A percentile compares a stretch with the other conserved stretches of the same genome.
These are phyloP conservation scores for Morella rubra DNA, from an alignment of 306 rosid genomes.

Conservation along the genomic window DNA sequence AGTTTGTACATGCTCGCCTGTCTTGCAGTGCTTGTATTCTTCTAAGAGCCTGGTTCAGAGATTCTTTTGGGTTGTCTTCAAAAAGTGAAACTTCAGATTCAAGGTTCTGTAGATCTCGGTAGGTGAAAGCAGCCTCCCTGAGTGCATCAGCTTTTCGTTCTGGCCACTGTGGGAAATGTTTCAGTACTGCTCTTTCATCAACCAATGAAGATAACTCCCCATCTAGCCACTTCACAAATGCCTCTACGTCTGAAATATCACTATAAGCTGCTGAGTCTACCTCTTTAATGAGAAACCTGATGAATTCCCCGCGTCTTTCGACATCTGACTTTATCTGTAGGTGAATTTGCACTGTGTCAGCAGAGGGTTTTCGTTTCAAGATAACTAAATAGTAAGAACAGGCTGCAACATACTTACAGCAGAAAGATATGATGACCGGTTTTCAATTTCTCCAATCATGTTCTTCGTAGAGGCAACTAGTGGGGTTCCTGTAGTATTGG, in stretches of 20 bases:
- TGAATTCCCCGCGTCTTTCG: slow-evolving; percentile 70
- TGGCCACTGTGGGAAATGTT: slow-evolving; percentile 89
- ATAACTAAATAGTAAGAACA: slow-evolving; percentile 5
- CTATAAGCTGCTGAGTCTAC: slow-evolving; percentile 54
- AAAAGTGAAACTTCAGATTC: slow-evolving; percentile 55
- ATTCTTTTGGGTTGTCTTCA: slow-evolving; percentile 67
- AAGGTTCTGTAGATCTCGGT: slow-evolving; percentile 68
- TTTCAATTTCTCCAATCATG: slow-evolving; percentile 97
- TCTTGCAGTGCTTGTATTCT: slow-evolving; percentile 86
- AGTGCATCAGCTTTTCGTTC: slow-evolving; percentile 82
- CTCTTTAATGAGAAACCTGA: slow-evolving; percentile 55
- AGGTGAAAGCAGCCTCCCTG: slow-evolving; percentile 82
- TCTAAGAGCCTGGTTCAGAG: slow-evolving; percentile 47
- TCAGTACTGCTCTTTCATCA: slow-evolving; percentile 81
- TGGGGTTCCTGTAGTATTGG: slow-evolving; percentile 48
- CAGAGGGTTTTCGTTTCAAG: neutral
- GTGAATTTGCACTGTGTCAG: slow-evolving; percentile 23
- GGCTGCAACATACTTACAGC: slow-evolving; percentile 59
- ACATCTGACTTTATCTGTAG: slow-evolving; percentile 81
- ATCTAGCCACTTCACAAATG: slow-evolving; percentile 81
- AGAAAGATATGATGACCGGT: slow-evolving; percentile 66
- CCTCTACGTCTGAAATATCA: slow-evolving; percentile 66
- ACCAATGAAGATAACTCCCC: slow-evolving; percentile 68
- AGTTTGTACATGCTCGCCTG: slow-evolving; percentile 84
- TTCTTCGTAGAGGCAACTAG: slow-evolving; percentile 70